phyloP scores from a whole-genome alignment of 1,139 yeast species.

The Protomyces macrosporus region DNA sequence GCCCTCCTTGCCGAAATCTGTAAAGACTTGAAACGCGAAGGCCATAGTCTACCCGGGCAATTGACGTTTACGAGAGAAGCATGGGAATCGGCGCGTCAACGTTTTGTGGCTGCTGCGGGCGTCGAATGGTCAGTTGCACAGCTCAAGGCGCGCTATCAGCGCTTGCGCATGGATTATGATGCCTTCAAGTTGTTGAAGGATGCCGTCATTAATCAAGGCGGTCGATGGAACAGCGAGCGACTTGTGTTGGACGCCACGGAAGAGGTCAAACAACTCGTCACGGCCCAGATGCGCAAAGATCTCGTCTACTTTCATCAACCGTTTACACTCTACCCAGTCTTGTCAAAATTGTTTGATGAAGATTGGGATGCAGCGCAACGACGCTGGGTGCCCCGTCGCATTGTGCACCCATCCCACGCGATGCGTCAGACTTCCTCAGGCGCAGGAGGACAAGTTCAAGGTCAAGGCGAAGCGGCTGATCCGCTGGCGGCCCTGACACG shows the following conservation, averaged over 20 bases:
- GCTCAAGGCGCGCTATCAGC: neutral
- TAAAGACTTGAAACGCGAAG: neutral
- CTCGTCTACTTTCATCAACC: neutral
- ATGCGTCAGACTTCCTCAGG: too few species aligned
- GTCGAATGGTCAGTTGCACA: neutral
- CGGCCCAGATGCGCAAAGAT: neutral
- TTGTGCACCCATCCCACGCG: too few species aligned
- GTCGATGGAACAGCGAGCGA: neutral
- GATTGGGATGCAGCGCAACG: neutral
- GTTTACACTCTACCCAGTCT: neutral
- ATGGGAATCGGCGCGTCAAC: neutral
- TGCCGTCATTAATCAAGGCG: neutral
- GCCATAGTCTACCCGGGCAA: neutral
- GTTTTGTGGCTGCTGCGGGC: neutral
- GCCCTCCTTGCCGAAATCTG: neutral
- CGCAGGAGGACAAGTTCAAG: too few species aligned
- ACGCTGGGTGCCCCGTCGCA: neutral
- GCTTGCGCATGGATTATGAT: neutral
- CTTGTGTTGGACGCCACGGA: neutral
- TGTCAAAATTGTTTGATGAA: neutral
- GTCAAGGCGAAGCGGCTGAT: too few species aligned
- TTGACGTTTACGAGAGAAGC: neutral
- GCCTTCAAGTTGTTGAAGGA: neutral
- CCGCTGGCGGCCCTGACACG: neutral
- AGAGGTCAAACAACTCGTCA: neutral